These are phyloP conservation scores for Phanerodontia chrysosporium DNA, from an alignment of 768 basidiomycete genomes.

Conservation along the genomic window DNA sequence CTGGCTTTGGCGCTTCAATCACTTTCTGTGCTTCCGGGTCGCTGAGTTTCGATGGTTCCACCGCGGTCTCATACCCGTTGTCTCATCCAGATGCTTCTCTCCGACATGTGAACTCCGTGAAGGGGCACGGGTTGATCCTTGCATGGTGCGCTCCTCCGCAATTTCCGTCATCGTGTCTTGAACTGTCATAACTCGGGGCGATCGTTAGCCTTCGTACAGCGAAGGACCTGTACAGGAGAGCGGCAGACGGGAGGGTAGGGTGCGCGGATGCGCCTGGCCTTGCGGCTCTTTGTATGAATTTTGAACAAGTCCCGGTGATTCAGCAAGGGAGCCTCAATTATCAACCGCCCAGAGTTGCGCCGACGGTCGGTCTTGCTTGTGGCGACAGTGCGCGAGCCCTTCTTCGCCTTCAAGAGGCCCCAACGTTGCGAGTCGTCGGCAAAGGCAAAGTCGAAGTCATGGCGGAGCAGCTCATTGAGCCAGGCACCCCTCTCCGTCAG, in stretches of 20 bases:
- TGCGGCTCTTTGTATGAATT: not conserved
- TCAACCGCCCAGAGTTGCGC: not conserved
- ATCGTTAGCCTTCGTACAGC: not conserved
- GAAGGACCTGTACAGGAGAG: not conserved
- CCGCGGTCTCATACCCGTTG: not conserved
- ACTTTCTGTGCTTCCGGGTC: not conserved
- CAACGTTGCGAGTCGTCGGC: too few relatives aligned
- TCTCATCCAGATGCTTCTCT: not conserved
- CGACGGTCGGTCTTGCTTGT: not conserved
- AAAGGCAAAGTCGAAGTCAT: too few relatives aligned
- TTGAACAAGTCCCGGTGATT: not conserved
- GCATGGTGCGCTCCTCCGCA: slow-evolving; percentile 5
- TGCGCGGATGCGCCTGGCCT: not conserved
- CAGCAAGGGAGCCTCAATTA: not conserved
- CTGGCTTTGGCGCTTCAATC: not conserved
- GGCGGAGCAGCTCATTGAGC: too few relatives aligned
- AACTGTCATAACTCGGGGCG: too few relatives aligned
- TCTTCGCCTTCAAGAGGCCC: too few relatives aligned
- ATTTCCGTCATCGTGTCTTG: not conserved
- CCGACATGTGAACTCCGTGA: not conserved
- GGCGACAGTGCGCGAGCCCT: not conserved
- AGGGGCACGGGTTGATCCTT: not conserved
- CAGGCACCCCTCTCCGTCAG: too few relatives aligned
- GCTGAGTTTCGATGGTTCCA: not conserved
- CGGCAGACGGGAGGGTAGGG: not conserved